Conservation (phyloP, 2,329 filamentous ascomycete genomes). For the Pyricularia pennisetigena region DNA sequence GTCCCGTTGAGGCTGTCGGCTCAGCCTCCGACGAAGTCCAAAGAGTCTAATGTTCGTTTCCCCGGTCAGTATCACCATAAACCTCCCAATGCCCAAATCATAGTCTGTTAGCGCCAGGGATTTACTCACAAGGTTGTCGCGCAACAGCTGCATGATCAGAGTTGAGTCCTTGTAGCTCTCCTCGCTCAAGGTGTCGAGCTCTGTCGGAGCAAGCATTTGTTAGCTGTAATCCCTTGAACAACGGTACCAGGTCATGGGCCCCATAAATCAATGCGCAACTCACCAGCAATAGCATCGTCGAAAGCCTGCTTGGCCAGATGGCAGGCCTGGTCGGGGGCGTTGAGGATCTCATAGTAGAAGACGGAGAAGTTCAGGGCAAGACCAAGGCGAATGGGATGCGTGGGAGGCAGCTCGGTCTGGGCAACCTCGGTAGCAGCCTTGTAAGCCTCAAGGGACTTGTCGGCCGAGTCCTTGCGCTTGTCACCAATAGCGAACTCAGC, state of each 20-base stretch:
- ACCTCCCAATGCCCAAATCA: neutral
- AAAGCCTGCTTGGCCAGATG: conserved; percentile 94
- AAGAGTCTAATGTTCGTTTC: conserved; percentile 58
- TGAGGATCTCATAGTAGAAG: conserved; percentile 99
- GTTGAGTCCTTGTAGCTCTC: conserved; percentile 99
- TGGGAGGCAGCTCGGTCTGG: conserved; percentile 79
- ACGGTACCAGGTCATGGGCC: neutral
- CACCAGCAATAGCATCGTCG: conserved; percentile 85
- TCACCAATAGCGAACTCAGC: conserved; percentile 93
- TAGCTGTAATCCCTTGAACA: neutral
- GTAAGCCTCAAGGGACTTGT: conserved; percentile 94
- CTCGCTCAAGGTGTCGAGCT: conserved; percentile 94
- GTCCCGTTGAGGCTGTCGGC: conserved; percentile 50
- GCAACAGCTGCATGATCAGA: conserved; percentile 96
- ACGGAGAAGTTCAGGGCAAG: conserved; percentile 94
- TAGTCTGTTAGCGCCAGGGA: neutral
- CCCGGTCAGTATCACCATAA: neutral
- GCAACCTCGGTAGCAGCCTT: conserved; percentile 87
- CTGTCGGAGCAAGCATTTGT: conserved; percentile 29
- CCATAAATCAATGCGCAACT: conserved; percentile 6
- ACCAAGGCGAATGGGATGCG: conserved; percentile 87
- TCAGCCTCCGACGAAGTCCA: conserved; percentile 99
- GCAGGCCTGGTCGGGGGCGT: conserved; percentile 96
- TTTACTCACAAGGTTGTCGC: conserved; percentile 76
- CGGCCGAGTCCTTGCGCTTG: conserved; percentile 89